Evolutionary conservation across 768 basidiomycete species (phyloP).

Genomic region (Mycena vulgaris): DNA sequence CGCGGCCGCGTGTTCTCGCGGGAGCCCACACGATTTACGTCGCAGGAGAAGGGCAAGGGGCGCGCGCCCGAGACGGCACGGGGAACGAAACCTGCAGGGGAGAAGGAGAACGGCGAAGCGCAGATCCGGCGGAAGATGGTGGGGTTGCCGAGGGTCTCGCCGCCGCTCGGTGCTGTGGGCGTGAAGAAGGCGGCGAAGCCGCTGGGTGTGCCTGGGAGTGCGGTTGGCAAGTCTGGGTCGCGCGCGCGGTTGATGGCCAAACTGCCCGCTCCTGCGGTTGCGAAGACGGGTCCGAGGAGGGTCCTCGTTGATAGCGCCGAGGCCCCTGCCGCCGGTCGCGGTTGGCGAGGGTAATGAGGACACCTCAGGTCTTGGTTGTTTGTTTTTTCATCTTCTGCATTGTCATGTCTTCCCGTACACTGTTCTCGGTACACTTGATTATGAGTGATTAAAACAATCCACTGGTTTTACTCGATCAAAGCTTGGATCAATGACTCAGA

Average conservation of each 20-base stretch:
- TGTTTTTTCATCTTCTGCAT: no score
- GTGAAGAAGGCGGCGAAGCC: conserved; percentile 53
- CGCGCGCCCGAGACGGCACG: conserved; percentile 39
- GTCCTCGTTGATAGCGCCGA: conserved; percentile 79
- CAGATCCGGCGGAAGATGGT: conserved; percentile 20
- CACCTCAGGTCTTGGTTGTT: no score
- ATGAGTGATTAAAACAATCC: no score
- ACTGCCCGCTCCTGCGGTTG: conserved; percentile 40
- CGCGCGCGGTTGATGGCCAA: conserved; percentile 47
- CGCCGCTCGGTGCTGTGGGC: conserved; percentile 21
- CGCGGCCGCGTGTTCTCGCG: conserved; percentile 48
- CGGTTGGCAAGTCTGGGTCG: conserved; percentile 33
- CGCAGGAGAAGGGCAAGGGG: conserved; percentile 59
- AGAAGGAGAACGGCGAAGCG: conserved; percentile 37
- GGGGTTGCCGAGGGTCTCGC: conserved; percentile 22
- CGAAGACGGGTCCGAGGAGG: conserved; percentile 67
- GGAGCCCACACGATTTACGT: conserved; percentile 50
- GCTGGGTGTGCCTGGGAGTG: conserved; percentile 25
- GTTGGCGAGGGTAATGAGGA: conserved; percentile 67
- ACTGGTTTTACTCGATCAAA: no score
- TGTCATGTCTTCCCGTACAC: no score
- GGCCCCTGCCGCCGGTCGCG: conserved; percentile 65
- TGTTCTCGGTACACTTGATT: no score
- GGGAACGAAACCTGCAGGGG: conserved; percentile 9
- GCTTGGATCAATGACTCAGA: no score